These are phyloP conservation scores for Epichloe aotearoae DNA, from an alignment of 2,329 filamentous ascomycete genomes.

Conservation along the genomic window DNA sequence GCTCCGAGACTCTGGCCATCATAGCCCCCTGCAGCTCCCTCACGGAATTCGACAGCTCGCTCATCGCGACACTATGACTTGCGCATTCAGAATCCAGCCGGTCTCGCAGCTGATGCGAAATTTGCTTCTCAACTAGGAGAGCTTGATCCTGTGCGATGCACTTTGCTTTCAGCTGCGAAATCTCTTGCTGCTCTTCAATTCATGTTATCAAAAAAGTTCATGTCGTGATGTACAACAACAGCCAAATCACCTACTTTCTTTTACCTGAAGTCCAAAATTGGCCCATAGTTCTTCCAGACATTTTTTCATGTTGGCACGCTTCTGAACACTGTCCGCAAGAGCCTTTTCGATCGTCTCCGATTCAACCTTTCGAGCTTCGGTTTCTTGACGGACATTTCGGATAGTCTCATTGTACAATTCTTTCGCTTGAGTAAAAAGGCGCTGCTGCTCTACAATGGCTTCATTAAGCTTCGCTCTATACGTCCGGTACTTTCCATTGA, in stretches of 20 bases:
- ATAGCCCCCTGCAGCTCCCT: neutral
- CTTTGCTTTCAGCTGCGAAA: conserved; percentile 12
- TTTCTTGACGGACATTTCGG: conserved; percentile 21
- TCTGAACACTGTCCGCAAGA: conserved; percentile 16
- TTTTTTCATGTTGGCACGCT: conserved; percentile 19
- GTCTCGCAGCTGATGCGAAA: neutral
- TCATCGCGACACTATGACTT: neutral
- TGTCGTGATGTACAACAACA: neutral
- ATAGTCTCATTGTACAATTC: conserved; percentile 21
- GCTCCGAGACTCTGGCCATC: neutral
- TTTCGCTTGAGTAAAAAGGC: conserved; percentile 23
- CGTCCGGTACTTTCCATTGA: conserved; percentile 21
- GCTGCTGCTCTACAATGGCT: conserved; percentile 33
- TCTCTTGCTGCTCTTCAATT: conserved; percentile 12
- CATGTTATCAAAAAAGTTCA: neutral
- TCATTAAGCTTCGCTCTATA: conserved; percentile 30
- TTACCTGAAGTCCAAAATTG: conserved; percentile 10
- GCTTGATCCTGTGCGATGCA: conserved; percentile 10
- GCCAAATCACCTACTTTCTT: conserved; percentile 11
- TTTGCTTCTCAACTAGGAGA: conserved; percentile 1
- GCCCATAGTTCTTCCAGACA: conserved; percentile 17
- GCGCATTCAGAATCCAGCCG: neutral
- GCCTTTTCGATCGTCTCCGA: conserved; percentile 14
- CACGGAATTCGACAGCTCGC: neutral
- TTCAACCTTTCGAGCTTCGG: conserved; percentile 11